These are phyloP conservation scores for Exobasidium rhododendri DNA, from an alignment of 1,284 basidiomycete genomes.

Conservation along the genomic window DNA sequence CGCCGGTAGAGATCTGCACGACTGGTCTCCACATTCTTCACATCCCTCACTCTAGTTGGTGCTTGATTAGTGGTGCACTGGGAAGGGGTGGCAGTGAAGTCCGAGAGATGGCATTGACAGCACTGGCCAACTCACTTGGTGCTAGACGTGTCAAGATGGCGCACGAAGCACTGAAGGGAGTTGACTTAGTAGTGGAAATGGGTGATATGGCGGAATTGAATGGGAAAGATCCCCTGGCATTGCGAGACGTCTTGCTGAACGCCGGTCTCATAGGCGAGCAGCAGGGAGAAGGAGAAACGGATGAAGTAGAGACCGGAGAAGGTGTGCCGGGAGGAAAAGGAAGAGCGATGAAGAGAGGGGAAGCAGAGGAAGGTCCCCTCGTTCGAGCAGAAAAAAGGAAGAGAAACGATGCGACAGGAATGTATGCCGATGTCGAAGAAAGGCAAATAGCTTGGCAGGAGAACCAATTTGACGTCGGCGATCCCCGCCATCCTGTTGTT, in stretches of 20 bases:
- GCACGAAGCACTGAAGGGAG: constrained; percentile 15
- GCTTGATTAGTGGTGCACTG: constrained; percentile 29
- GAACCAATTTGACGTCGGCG: constrained; percentile 14
- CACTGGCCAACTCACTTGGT: constrained; percentile 29
- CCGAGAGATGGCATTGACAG: constrained; percentile 26
- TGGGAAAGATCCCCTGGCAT: constrained; percentile 30
- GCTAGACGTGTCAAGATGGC: constrained; percentile 22
- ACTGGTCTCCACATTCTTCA: constrained; percentile 32
- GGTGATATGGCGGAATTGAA: constrained; percentile 31
- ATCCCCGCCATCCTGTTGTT: constrained; percentile 2
- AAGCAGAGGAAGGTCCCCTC: constrained; percentile 35
- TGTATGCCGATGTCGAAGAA: constrained; percentile 1
- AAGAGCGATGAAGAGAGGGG: constrained; percentile 25
- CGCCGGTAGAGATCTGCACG: constrained; percentile 28
- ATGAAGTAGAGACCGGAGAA: constrained; percentile 17
- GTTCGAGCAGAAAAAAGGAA: constrained; percentile 28
- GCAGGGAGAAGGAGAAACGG: constrained; percentile 23
- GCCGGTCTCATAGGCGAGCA: constrained; percentile 17
- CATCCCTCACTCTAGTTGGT: constrained; percentile 27
- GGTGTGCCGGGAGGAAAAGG: constrained; percentile 26
- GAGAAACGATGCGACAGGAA: constrained; percentile 22
- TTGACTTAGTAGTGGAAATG: constrained; percentile 20
- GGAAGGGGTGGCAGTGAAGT: constrained; percentile 26
- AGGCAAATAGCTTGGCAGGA: constrained; percentile 14
- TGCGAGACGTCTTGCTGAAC: constrained; percentile 27